Conservation (phyloP, 2,329 filamentous ascomycete species). For the Cercospora sp. region DNA sequence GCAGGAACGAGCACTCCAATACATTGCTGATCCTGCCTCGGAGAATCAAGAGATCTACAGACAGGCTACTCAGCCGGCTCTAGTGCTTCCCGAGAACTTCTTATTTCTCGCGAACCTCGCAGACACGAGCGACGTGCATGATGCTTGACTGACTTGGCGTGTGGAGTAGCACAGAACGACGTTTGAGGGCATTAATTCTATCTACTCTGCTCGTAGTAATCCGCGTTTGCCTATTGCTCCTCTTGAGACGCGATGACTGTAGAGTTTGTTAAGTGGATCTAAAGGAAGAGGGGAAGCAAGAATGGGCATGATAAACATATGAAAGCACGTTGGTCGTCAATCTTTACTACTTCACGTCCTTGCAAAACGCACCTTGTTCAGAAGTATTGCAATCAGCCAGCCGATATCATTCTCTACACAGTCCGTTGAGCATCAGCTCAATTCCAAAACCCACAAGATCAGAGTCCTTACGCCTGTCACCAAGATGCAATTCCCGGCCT, state of each 20-base stretch:
- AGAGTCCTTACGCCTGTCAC: not conserved
- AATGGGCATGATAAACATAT: no score
- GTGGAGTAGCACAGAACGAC: not conserved
- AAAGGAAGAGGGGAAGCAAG: no score
- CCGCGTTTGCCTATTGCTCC: not conserved
- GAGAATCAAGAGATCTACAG: not conserved
- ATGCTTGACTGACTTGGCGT: not conserved
- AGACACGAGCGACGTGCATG: not conserved
- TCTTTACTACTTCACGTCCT: not conserved
- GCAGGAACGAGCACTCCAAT: not conserved
- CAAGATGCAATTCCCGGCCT: conserved; percentile 14
- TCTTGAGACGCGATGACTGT: not conserved
- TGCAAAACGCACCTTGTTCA: not conserved
- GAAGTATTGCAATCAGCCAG: not conserved
- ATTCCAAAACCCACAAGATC: not conserved
- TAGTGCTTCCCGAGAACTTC: not conserved
- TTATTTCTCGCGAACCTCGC: not conserved
- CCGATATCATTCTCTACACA: not conserved
- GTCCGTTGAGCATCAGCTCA: not conserved
- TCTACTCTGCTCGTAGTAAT: not conserved
- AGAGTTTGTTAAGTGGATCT: not conserved
- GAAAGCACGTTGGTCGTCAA: not conserved
- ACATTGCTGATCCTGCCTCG: not conserved
- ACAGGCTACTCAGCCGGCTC: not conserved
- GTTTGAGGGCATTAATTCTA: not conserved